Evolutionary conservation across 1,139 yeast species (phyloP).

Genomic region (Blastobotrys indianensis): DNA sequence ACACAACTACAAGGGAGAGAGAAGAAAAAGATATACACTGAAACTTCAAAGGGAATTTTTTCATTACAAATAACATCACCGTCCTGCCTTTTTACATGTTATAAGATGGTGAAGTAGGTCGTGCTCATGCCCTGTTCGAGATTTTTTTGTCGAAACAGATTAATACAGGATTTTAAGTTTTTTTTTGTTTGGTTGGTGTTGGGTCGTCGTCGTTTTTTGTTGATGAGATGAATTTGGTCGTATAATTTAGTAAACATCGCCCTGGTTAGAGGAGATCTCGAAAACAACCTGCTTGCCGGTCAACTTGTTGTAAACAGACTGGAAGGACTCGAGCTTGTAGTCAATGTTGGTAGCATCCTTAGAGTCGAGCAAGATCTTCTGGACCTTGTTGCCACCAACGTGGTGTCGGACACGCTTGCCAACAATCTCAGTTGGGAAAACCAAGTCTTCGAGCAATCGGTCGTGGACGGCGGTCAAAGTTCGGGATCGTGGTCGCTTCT

Average conservation of each 20-base stretch:
- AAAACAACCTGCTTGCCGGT: constrained; percentile 99
- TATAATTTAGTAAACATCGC: constrained; percentile 53
- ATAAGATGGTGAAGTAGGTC: too few species aligned
- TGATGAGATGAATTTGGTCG: neutral
- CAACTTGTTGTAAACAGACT: constrained; percentile 95
- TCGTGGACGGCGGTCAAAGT: constrained; percentile 98
- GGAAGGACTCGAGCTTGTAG: constrained; percentile 99
- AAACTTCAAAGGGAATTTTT: too few species aligned
- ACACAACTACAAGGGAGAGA: too few species aligned
- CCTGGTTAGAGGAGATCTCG: constrained; percentile 71
- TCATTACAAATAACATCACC: too few species aligned
- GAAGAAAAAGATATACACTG: too few species aligned
- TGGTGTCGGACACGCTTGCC: constrained; percentile 99
- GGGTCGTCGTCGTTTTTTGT: constrained; percentile 2
- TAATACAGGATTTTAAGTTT: constrained; percentile 1
- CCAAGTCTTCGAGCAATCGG: constrained; percentile 97
- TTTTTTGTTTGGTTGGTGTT: neutral
- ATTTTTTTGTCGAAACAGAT: neutral
- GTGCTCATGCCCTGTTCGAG: too few species aligned
- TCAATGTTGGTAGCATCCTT: constrained; percentile 97
- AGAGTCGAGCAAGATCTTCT: constrained; percentile 96
- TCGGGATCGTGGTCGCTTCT: constrained; percentile 99
- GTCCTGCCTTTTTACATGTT: too few species aligned
- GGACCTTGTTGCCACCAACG: constrained; percentile 98
- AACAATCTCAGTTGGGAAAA: constrained; percentile 98